A percentile compares a stretch with the other conserved stretches of the same genome.
Conservation (phyloP, 2,329 filamentous ascomycete genomes). For the Septoria petroselini region DNA sequence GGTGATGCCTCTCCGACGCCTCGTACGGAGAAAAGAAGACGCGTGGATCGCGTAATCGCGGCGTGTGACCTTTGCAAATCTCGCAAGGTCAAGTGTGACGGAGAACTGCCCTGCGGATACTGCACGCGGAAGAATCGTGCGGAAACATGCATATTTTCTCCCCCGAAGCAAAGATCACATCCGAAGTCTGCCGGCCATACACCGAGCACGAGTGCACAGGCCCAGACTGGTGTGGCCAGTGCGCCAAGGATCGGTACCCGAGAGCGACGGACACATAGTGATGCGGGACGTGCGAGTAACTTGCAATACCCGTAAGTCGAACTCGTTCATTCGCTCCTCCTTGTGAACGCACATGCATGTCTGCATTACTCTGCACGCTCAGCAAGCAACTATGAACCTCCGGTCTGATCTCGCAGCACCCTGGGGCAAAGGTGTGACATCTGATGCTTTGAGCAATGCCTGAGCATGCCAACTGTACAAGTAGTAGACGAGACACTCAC, state of each 20-base stretch:
- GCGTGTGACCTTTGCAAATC: conserved; percentile 49
- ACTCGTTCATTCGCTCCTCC: too few relatives aligned
- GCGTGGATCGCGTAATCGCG: conserved; percentile 32
- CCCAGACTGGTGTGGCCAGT: not conserved
- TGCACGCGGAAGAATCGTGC: conserved; percentile 44
- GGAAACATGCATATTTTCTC: conserved; percentile 40
- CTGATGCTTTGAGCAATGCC: too few relatives aligned
- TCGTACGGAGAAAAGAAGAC: conserved; percentile 22
- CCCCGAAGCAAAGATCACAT: conserved; percentile 15
- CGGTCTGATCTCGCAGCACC: too few relatives aligned
- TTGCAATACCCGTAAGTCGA: too few relatives aligned
- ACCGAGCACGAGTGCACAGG: conserved; percentile 20
- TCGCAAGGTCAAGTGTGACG: conserved; percentile 54
- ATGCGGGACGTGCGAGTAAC: not conserved
- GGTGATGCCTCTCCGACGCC: not conserved
- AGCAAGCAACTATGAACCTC: too few relatives aligned
- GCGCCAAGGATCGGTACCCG: not conserved
- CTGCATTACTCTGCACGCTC: too few relatives aligned
- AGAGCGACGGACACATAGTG: not conserved
- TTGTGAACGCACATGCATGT: too few relatives aligned
- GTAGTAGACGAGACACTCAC: too few relatives aligned
- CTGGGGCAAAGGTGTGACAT: too few relatives aligned
- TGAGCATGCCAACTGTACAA: too few relatives aligned
- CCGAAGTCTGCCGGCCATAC: conserved; percentile 34
- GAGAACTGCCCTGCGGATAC: conserved; percentile 51